Conservation (phyloP, 2,329 filamentous ascomycete species). For the Diplodia sapinea region DNA sequence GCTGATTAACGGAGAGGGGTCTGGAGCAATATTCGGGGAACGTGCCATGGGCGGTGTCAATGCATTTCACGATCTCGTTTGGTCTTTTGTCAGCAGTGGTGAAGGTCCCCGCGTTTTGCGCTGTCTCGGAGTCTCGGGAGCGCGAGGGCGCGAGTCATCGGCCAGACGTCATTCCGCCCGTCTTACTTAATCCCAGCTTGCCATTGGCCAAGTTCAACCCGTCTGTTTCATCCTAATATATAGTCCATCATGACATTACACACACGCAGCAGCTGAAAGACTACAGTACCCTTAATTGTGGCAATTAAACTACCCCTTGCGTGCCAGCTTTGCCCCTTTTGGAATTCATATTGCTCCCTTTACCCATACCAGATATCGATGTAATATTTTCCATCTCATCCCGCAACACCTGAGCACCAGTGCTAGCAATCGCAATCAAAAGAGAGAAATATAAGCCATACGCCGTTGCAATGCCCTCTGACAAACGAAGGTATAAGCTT, state of each 20-base stretch:
- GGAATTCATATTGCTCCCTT: not conserved
- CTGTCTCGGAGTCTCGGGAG: conserved; percentile 1
- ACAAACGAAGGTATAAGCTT: not conserved
- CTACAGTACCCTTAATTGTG: too few relatives aligned
- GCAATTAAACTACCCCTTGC: too few relatives aligned
- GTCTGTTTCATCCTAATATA: too few relatives aligned
- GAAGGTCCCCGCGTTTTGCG: not conserved
- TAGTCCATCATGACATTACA: not conserved
- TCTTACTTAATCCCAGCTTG: not conserved
- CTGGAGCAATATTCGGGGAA: conserved; percentile 1
- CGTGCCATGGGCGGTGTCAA: not conserved
- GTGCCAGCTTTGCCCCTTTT: not conserved
- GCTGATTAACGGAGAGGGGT: not conserved
- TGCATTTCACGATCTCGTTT: not conserved
- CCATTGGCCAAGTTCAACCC: conserved; percentile 1
- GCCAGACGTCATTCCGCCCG: conserved; percentile 8
- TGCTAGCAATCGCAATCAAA: too few relatives aligned
- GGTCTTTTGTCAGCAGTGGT: not conserved
- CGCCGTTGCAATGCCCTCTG: conserved; percentile 31
- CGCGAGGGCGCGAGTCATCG: conserved; percentile 12
- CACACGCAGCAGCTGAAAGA: not conserved
- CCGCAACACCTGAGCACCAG: not conserved
- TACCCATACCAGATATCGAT: not conserved
- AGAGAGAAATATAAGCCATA: not conserved
- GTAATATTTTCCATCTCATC: not conserved